Conservation (phyloP, 1,284 basidiomycete species). For the Cryptococcus amylolentus region DNA sequence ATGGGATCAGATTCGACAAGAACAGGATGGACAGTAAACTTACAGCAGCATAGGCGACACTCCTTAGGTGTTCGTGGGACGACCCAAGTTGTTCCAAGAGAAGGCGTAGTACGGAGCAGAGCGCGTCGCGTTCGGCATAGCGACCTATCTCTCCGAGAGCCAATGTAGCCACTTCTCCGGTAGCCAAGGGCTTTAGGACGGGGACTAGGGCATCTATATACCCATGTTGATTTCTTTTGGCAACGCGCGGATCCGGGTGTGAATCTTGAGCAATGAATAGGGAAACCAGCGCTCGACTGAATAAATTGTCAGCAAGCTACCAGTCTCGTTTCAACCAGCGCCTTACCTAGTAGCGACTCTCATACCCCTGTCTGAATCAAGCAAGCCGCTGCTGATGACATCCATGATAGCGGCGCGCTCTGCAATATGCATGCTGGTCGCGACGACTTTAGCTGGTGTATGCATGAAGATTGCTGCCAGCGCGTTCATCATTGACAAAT, state of each 20-base stretch:
- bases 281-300: slow-evolving; percentile 14
- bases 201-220: slow-evolving; percentile 3
- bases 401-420: too few relatives aligned
- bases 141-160: slow-evolving; percentile 49
- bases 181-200: background rate
- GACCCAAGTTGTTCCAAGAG: slow-evolving; percentile 68
- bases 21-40: slow-evolving; percentile 14
- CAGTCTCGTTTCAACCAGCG: background rate
- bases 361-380: slow-evolving; percentile 12
- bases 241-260: slow-evolving; percentile 10
- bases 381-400: too few relatives aligned
- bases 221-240: slow-evolving; percentile 6
- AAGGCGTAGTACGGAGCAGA: slow-evolving; percentile 62
- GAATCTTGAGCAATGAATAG: slow-evolving; percentile 12
- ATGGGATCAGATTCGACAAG: background rate
- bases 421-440: too few relatives aligned
- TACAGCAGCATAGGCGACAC: slow-evolving; percentile 68
- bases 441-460: background rate
- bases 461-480: slow-evolving; percentile 17
- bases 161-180: slow-evolving; percentile 27
- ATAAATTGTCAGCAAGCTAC: background rate
- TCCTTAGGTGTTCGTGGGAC: slow-evolving; percentile 63
- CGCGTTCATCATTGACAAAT: slow-evolving; percentile 14
- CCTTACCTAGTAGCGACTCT: slow-evolving; percentile 26
- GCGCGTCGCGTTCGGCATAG: slow-evolving; percentile 54